These are phyloP conservation scores for Sarocladiaceae sp. DNA, from an alignment of 2,329 filamentous ascomycete species.

Conservation along the genomic window DNA sequence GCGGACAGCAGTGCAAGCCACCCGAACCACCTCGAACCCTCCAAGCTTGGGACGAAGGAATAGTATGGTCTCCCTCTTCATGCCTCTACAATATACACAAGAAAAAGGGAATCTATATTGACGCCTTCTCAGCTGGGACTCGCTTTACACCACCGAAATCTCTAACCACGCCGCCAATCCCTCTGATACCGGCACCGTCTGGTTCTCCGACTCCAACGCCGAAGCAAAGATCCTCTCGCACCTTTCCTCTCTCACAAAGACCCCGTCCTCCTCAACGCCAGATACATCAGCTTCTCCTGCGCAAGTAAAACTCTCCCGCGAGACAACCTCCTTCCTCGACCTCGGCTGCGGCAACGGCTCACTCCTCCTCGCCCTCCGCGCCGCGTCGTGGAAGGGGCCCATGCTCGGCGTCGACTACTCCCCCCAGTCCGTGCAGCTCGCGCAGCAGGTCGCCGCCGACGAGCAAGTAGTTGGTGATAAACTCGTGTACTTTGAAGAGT, in stretches of 20 bases:
- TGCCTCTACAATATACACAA: slow-evolving; percentile 8
- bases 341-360: slow-evolving; percentile 93
- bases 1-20: slow-evolving; percentile 18
- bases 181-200: slow-evolving; percentile 78
- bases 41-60: slow-evolving; percentile 77
- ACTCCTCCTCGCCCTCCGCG: slow-evolving; percentile 74
- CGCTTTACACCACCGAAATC: slow-evolving; percentile 65
- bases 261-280: slow-evolving; percentile 9
- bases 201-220: slow-evolving; percentile 92
- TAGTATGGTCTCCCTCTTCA: slow-evolving; percentile 58
- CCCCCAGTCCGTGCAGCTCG: slow-evolving; percentile 65
- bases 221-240: slow-evolving; percentile 72
- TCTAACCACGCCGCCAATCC: slow-evolving; percentile 66
- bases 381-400: slow-evolving; percentile 54
- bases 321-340: slow-evolving; percentile 63
- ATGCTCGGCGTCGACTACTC: slow-evolving; percentile 91
- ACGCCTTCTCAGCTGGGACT: slow-evolving; percentile 58
- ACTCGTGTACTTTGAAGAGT: slow-evolving; percentile 42
- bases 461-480: slow-evolving; percentile 15
- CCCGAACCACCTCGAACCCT: slow-evolving; percentile 69
- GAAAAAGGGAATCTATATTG: slow-evolving; percentile 3
- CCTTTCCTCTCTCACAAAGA: slow-evolving; percentile 39
- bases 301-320: slow-evolving; percentile 14
- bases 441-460: slow-evolving; percentile 51
- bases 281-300: background rate